Base-by-base conservation (phyloP, 1,139 yeast genomes). In the Sugiyamaella neomexicana region DNA sequence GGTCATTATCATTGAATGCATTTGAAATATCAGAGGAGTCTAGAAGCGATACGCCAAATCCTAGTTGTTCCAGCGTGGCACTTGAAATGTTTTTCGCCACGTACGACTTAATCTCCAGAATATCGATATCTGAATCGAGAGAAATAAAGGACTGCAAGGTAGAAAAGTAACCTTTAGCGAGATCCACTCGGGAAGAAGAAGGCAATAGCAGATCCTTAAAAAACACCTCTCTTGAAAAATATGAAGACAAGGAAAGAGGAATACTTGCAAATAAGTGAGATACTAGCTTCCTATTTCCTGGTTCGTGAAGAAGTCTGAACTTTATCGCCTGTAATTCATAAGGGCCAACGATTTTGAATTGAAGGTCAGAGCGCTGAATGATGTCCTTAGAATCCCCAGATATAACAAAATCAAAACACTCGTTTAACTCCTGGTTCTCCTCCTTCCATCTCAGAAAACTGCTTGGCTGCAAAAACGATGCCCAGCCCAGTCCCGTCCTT, bases 361-460 rank as follows among this genome's bases (percentile, higher is more conserved):
- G 49, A 5, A 66, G 53, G 29, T 66, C 69, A 1, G 47, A 31
- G 1, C 69, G 60, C 6, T 38, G n/a, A 38, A 59, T 34, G 15
- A 67, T 52, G 4, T 16, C 53, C 1, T 40, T 20, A 13, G 55
- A 57, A 0, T 50, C 31, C 2, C 63, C 62, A 31, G 56, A 57
- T 4, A 66, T 36, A 1, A 67, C 61, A 55, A 65, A 67, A 46
- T 67, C 69, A 49, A 63, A 65, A 36, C 57, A 63, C 16, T 66
- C 67, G 17, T 64, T 65, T 1, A 36, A 55, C 10, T 47, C 46
- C 9, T 56, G 15, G 3, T 16, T 15, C 1, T 34, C n/a, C 1
- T 34, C n/a, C 10, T 17, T 46, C 57, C 57, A 54, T 36, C 31
- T 13, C 2, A 20, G 20, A 39, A 27, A 47, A 5, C 31, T 31